phyloP scores from a whole-genome alignment of 352 stramenopile genomes.

The Salisapilia sapeloensis region DNA sequence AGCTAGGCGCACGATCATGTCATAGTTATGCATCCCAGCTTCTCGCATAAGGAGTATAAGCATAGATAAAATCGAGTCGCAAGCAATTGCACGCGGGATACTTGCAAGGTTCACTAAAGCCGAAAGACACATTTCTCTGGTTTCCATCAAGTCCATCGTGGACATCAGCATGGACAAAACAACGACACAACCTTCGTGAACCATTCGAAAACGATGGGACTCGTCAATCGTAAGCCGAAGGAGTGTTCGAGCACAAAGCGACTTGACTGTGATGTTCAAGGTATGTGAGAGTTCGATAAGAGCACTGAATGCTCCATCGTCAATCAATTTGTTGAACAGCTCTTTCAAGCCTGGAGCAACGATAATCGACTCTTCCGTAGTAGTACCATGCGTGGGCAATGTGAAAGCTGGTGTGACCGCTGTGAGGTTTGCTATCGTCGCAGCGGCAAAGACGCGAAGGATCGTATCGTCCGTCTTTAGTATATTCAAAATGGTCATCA shows the following conservation, averaged over 20 bases:
- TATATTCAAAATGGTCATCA: constrained; percentile 32
- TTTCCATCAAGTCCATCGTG: constrained; percentile 9
- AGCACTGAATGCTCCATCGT: constrained; percentile 33
- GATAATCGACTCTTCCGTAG: too few relatives aligned
- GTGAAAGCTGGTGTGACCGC: constrained; percentile 1
- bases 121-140: constrained; percentile 39
- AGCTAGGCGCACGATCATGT: constrained; percentile 9
- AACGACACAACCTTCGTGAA: constrained; percentile 55
- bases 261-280: constrained; percentile 37
- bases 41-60: constrained; percentile 19
- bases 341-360: constrained; percentile 14
- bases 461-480: constrained; percentile 54
- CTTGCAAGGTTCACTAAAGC: constrained; percentile 56
- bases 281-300: constrained; percentile 57
- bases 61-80: constrained; percentile 38
- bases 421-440: constrained; percentile 68
- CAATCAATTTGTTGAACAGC: constrained; percentile 52
- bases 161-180: constrained; percentile 53
- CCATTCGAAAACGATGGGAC: constrained; percentile 53
- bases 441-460: constrained; percentile 39
- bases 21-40: constrained; percentile 1
- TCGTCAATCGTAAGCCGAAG: constrained; percentile 66
- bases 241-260: constrained; percentile 42
- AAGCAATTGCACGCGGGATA: constrained; percentile 53
- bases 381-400: constrained; percentile 9